Evolutionary conservation across 495 filamentous ascomycete genomes (phyloP), one percentile per base, ranked within the genome.

Genomic region (Alectoria sarmentosa): DNA sequence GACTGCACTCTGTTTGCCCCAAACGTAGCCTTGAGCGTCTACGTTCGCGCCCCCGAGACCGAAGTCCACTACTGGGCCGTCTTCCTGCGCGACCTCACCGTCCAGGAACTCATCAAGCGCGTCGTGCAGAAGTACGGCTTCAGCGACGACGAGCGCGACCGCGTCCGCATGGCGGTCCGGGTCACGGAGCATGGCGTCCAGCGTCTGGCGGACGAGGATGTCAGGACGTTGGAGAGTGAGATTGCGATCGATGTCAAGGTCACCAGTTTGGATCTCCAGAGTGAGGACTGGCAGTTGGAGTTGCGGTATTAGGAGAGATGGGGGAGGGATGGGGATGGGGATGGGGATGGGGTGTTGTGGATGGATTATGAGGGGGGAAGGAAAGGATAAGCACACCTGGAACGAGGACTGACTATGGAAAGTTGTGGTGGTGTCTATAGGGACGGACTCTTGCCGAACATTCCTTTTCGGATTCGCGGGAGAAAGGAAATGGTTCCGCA

Each of bases 11-110:
- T 49, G 2, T 0, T 17, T 49, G n/a, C n/a, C 23, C 11, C 46
- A 3, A 17, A 49, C 11, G 3, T 21, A 55, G 52, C 52, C 17
- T 30, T 55, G 3, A 55, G 30, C 52, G 8, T 55, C 52, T 55
- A 55, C 52, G 52, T 55, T 8, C 52, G 52, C 7, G 52, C 52
- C 17, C 52, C 52, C 28, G 52, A 55, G 13, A 55, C 52, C 6
- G 52, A 55, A 55, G 52, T 34, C 5, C 28, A 55, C 30, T 55
- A 55, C 52, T 55, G 52, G 52, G 52, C 52, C 30, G 52, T 55
- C 19, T 55, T 55, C 52, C 52, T 55, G 15, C 52, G 52, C 14
- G 30, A 55, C 4, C 52, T 55, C 2, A 55, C 52, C 5, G 52
- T 55, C 5, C 28, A 55, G 7, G 52, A 55, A n/a, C 30, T 55